phyloP scores from a whole-genome alignment of 2,329 filamentous ascomycete species.

The Xylariaceae sp. region DNA sequence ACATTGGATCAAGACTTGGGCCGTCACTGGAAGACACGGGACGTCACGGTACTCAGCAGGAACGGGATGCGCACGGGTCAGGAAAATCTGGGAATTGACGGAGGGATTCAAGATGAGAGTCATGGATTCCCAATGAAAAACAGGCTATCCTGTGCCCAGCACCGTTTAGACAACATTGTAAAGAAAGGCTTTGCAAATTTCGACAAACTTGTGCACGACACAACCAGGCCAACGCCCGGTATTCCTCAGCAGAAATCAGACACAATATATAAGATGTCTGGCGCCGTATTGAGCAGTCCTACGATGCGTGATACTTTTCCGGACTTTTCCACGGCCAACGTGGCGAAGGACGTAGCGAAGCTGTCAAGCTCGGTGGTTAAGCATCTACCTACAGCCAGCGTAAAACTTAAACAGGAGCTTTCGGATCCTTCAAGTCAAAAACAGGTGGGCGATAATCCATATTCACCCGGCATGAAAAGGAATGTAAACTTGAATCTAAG shows the following conservation, averaged over 20 bases:
- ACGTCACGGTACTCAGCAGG: neutral
- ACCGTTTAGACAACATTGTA: slow-evolving; percentile 17
- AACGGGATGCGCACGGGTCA: neutral
- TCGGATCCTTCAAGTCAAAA: neutral
- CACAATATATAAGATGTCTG: slow-evolving; percentile 17
- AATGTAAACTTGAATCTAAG: neutral
- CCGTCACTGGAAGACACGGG: neutral
- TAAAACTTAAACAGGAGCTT: too few species aligned
- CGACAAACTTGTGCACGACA: slow-evolving; percentile 16
- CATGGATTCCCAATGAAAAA: neutral
- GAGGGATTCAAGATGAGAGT: neutral
- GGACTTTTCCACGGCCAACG: neutral
- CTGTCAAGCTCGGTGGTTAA: neutral
- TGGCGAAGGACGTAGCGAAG: neutral
- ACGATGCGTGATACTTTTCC: neutral
- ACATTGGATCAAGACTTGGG: slow-evolving; percentile 12
- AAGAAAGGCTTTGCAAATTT: slow-evolving; percentile 8
- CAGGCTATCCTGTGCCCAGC: slow-evolving; percentile 8
- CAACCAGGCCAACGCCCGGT: neutral
- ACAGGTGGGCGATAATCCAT: neutral
- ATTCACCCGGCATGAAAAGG: neutral
- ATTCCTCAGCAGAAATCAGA: neutral
- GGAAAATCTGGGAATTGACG: neutral
- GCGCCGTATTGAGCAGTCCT: slow-evolving; percentile 3
- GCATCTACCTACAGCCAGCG: too few species aligned